Evolutionary conservation across 768 basidiomycete genomes (phyloP), one percentile per base, ranked within the genome.

Genomic region (Tricholoma sp.): DNA sequence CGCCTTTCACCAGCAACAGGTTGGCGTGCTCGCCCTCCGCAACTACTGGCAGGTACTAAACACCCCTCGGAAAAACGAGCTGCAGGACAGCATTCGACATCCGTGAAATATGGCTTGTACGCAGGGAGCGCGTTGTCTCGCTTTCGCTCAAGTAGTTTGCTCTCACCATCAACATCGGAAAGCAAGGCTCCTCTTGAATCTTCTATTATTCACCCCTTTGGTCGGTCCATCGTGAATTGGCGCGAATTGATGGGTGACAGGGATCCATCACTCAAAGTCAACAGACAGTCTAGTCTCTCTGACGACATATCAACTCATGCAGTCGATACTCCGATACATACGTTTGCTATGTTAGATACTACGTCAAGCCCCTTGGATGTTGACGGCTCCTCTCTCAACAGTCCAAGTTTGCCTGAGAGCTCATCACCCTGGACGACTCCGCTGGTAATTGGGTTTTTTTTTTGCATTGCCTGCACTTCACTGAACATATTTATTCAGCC

Each of bases 261-360:
- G 22, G 39, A 34, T 14, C 46, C 31, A 21, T 50, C 31, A 29
- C 16, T 50, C 7, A 27, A 46, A 21, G 29, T 19, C 27, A 47
- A 41, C 5, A 31, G 34, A 6, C 31, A 50, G n/a, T 55, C 59
- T 24, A 57, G 52, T n/a, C 47, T 57, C 27, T 60, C 59, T 4
- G 56, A 57, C 32, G 56, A 50, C 8, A 54, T 57, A 16, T 60
- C 56, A 8, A 57, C 56, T 18, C 56, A 57, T 39, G 56, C 59
- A 5, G 52, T 54, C 4, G 53, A 54, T 32, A 57, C 59, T 2
- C 59, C 59, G 10, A 22, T 55, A 27, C 49, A 43, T 24, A 34
- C 18, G 9, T 50, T 43, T 10, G 29, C 39, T 4, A 24, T 19
- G 22, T 19, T 55, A 16, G 59, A 54, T 19, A 16, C 31, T 19